Evolutionary conservation across 1,284 basidiomycete species (phyloP), one percentile per base, ranked within the genome.

Genomic region (Trichosporon asahii): DNA sequence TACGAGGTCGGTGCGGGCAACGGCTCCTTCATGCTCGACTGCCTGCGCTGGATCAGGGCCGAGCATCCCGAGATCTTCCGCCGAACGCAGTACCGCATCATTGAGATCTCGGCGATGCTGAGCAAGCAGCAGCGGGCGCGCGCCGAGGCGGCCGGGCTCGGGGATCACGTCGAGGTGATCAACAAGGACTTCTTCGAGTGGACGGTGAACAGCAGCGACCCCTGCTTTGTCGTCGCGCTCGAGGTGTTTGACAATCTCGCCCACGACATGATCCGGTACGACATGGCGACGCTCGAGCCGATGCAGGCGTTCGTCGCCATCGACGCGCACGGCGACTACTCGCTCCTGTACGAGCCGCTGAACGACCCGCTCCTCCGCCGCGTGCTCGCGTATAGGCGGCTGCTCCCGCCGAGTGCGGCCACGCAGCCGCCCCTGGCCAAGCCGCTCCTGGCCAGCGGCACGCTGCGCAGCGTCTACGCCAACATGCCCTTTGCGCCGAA

Each of bases 1-100:
- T 99, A 97, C 86, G 97, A 99, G 83, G 91, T 99, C 72, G 97
- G 97, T 35, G 97, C 95, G 1, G 97, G 97, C 31, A 98, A 98
- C 76, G 97, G 97, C 0, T 95, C 95, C 0, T 86, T 99, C 68
- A 96, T 97, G 55, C 84, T 88, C 79, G 92, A 98, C 79, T 89
- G 98, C 63, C 88, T 99, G 69, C 88, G 92, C 78, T 94, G 90
- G 77, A 84, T 99, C 29, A 87, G 86, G 29, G 87, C 89, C 57
- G 84, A 90, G 53, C 90, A 97, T 79, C 94, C 95, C 0, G 93
- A 95, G 66, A 91, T 98, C 2, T 99, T 96, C 79, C 90, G 92
- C 69, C 88, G 93, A 23, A 98, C 94, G 2, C 70, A 75, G 67
- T 85, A 99, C 83, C 88, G 90, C 71, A 97, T 98, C 78, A 91